phyloP scores from a whole-genome alignment of 345 rosid species.

The Lumnitzera racemosa region DNA sequence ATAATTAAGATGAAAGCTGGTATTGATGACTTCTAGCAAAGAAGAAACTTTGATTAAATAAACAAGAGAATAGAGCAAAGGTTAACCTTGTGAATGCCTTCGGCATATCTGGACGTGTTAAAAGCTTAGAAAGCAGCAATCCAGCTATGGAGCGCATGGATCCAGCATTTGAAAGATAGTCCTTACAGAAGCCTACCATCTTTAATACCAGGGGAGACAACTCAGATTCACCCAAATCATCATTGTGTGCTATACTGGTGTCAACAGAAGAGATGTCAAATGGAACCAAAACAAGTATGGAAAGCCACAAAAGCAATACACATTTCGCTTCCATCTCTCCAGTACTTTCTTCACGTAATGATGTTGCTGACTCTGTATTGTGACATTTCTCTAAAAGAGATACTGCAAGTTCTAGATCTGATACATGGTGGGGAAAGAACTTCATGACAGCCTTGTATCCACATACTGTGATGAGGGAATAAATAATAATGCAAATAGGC shows the following conservation, averaged over 20 bases:
- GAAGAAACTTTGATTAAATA: too few species aligned
- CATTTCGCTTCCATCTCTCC: constrained; percentile 98
- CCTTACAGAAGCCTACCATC: constrained; percentile 68
- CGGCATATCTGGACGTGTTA: constrained; percentile 92
- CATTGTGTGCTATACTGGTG: constrained; percentile 47
- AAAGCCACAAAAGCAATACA: constrained; percentile 87
- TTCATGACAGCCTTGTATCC: constrained; percentile 82
- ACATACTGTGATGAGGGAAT: constrained; percentile 74
- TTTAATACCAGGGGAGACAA: constrained; percentile 67
- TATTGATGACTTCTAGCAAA: too few species aligned
- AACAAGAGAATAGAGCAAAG: constrained; percentile 1
- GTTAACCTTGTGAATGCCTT: constrained; percentile 60
- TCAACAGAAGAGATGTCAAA: constrained; percentile 92
- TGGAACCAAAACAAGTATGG: constrained; percentile 81
- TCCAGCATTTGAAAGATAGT: constrained; percentile 81
- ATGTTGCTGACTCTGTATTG: constrained; percentile 38
- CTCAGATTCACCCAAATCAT: constrained; percentile 35
- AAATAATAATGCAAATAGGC: constrained; percentile 81
- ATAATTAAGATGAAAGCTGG: too few species aligned
- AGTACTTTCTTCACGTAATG: constrained; percentile 81
- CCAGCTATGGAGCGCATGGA: constrained; percentile 93
- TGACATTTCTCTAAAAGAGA: constrained; percentile 82
- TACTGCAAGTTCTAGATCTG: constrained; percentile 87
- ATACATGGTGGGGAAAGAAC: constrained; percentile 93
- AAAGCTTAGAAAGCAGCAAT: constrained; percentile 75